phyloP scores from a whole-genome alignment of 164 flowering plant genomes.

The Sedum album region DNA sequence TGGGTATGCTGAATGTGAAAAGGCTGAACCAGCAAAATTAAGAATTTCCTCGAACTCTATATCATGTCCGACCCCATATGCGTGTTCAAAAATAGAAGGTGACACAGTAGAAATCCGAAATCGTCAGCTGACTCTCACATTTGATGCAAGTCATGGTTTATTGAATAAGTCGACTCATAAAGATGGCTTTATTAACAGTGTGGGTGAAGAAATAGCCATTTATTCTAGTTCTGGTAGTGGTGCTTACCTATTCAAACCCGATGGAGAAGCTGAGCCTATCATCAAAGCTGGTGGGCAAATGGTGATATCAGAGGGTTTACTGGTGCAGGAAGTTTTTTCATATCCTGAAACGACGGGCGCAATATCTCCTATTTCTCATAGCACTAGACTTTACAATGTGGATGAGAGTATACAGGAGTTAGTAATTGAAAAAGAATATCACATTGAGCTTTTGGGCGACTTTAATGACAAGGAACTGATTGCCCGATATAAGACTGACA shows the following conservation, averaged over 20 bases:
- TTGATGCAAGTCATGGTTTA: conserved; percentile 58
- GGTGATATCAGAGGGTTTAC: conserved; percentile 62
- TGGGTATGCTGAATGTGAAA: conserved; percentile 72
- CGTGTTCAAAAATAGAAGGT: conserved; percentile 52
- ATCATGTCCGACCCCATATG: conserved; percentile 61
- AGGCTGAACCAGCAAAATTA: conserved; percentile 60
- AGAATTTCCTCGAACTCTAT: conserved; percentile 28
- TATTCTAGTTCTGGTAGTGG: conserved; percentile 90
- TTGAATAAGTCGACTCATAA: conserved; percentile 43
- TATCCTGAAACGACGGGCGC: conserved; percentile 65
- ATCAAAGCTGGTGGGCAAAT: conserved; percentile 41
- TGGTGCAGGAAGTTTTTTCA: conserved; percentile 79
- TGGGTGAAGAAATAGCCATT: conserved; percentile 80
- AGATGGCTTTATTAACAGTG: conserved; percentile 39
- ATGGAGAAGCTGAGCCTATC: conserved; percentile 72
- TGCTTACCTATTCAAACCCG: conserved; percentile 87
- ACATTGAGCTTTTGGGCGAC: conserved; percentile 79
- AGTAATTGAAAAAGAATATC: conserved; percentile 87
- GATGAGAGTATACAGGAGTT: conserved; percentile 52
- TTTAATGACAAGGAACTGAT: conserved; percentile 79
- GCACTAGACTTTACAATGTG: conserved; percentile 69
- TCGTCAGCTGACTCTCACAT: conserved; percentile 48
- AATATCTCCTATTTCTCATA: conserved; percentile 65
- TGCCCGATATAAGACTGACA: conserved; percentile 68
- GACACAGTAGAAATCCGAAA: conserved; percentile 47